Base-by-base conservation (phyloP, 352 stramenopile species). In the Phytophthora fragariaefolia region DNA sequence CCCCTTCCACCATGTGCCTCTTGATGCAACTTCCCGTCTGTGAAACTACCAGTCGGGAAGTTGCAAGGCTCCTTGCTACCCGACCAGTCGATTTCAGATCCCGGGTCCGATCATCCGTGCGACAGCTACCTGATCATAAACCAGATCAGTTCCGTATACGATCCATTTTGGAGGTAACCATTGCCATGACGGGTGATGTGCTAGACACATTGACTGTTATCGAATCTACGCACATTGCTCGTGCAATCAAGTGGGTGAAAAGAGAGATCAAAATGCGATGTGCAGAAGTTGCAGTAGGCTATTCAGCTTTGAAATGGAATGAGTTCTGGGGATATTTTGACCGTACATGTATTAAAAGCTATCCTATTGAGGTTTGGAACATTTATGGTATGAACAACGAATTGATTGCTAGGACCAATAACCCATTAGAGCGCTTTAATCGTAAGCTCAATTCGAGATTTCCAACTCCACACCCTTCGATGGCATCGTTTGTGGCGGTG, bases 181-280 rank as follows among this genome's bases (percentile, higher is more conserved):
- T 67, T 8, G 54, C 54, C 1, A 53, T 62, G 43, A 45, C 17
- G 8, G 9, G 3, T 6, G 54, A 42, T 1, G 27, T 62, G 18
- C 2, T 53, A 5, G 54, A 62, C 30, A 53, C 53, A 17, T 26
- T 62, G 7, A 62, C 54, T 42, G 54, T 62, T 1, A 46, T 62
- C 6, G 42, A 53, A 1, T 24, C 38, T 18, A 13, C 10, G 8
- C 45, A 54, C 6, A 24, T 54, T 7, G 27, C 45, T 12, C 6
- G 27, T 15, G 55, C 42, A 20, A 63, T 43, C 23, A 28, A 6
- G 7, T 63, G 55, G 54, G 55, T 46, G 6, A 45, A 34, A 20
- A 22, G 30, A 3, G 55, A 63, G 23, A 49, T 59, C 20, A 38
- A 49, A 22, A 48, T n/a, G 22, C 52, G 52, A 4, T 59, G 52